These are phyloP conservation scores for Ilex asprella DNA, from an alignment of 257 asterid genomes.

Conservation along the genomic window DNA sequence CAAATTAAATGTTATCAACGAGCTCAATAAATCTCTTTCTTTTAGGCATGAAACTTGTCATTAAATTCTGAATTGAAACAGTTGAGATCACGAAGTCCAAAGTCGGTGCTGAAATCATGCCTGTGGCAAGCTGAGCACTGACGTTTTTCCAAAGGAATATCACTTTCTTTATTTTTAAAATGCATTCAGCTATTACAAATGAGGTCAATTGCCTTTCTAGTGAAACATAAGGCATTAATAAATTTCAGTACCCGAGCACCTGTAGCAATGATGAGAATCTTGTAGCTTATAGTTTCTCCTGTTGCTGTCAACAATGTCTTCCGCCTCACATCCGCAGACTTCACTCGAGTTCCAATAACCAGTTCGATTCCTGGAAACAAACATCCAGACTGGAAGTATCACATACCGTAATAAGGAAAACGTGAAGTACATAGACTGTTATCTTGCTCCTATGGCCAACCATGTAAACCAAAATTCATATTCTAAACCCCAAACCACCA, in stretches of 20 bases:
- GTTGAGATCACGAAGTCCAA: no score
- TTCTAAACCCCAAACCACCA: no score
- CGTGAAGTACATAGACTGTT: no score
- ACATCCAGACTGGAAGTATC: constrained; percentile 4
- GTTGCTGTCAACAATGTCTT: constrained; percentile 73
- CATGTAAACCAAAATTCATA: no score
- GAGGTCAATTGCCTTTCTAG: constrained; percentile 13
- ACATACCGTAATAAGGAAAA: neutral
- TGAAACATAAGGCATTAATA: constrained; percentile 12
- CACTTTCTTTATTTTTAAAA: neutral
- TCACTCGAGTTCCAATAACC: constrained; percentile 80
- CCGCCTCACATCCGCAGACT: constrained; percentile 76
- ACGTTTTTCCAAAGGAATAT: neutral
- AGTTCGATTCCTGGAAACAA: constrained; percentile 58
- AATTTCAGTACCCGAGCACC: constrained; percentile 86
- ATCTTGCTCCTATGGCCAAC: no score
- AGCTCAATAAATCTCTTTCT: neutral
- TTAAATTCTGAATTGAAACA: no score
- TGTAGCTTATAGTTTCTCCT: constrained; percentile 90
- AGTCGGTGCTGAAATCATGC: neutral
- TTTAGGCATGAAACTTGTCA: no score
- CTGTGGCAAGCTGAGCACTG: neutral
- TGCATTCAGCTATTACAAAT: neutral
- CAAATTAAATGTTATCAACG: constrained; percentile 20
- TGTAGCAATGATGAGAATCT: constrained; percentile 76